phyloP scores from a whole-genome alignment of 495 filamentous ascomycete species.

The Oidiodendron maius region DNA sequence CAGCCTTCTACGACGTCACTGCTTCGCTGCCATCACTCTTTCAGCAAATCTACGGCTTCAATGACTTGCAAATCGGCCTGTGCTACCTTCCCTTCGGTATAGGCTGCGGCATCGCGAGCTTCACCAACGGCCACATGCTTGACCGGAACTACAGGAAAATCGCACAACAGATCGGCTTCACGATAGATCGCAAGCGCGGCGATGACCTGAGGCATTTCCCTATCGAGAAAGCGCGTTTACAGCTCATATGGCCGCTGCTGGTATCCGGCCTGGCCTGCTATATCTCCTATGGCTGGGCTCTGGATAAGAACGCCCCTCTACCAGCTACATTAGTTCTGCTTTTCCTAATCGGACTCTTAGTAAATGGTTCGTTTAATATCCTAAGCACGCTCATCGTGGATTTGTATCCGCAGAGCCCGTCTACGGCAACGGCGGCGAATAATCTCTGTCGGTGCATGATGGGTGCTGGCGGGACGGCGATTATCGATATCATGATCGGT shows the following conservation, averaged over 20 bases:
- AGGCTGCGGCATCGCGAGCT: conserved; percentile 60
- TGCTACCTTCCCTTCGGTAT: conserved; percentile 57
- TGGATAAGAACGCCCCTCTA: conserved; percentile 30
- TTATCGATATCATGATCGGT: conserved; percentile 55
- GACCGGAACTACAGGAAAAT: conserved; percentile 47
- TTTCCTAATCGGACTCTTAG: conserved; percentile 37
- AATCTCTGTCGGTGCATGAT: conserved; percentile 60
- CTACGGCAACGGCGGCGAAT: conserved; percentile 60
- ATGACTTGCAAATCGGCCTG: conserved; percentile 61
- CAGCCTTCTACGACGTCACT: conserved; percentile 45
- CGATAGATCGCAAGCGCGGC: conserved; percentile 38
- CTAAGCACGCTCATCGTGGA: conserved; percentile 36
- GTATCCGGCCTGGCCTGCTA: conserved; percentile 25
- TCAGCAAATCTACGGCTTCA: conserved; percentile 54
- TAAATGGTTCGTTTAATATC: conserved; percentile 53
- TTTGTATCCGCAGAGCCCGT: conserved; percentile 38
- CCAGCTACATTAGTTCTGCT: conserved; percentile 37
- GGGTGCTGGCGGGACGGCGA: conserved; percentile 57
- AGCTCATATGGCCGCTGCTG: conserved; percentile 44
- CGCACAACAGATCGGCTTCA: conserved; percentile 34
- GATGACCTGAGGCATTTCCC: conserved; percentile 54
- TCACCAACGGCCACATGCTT: conserved; percentile 54
- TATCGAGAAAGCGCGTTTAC: conserved; percentile 54
- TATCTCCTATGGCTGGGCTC: conserved; percentile 35
- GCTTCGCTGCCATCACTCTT: conserved; percentile 37